Percentiles rank a stretch among this genome's conserved stretches.
Evolutionary conservation across 306 rosid genomes (phyloP).

Genomic region (Fagus sylvatica): DNA sequence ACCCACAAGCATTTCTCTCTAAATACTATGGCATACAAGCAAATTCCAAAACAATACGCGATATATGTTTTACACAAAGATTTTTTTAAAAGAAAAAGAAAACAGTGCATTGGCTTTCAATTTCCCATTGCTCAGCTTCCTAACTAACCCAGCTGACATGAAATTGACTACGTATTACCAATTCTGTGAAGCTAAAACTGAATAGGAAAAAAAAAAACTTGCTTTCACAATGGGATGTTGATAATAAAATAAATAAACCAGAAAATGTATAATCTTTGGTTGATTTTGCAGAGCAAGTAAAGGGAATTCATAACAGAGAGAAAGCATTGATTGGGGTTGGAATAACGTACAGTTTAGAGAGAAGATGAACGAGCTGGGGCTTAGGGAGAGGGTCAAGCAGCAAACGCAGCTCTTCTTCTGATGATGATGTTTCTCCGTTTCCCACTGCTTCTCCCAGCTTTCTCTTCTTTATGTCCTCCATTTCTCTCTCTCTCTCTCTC

Average conservation of each 20-base stretch:
- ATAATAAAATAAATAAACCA: not conserved
- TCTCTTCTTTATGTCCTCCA: conserved; percentile 82
- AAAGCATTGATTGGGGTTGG: no score
- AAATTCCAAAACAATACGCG: not conserved
- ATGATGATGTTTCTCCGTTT: conserved; percentile 28
- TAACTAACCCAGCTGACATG: not conserved
- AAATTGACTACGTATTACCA: not conserved
- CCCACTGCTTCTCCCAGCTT: conserved; percentile 49
- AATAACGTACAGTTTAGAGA: conserved; percentile 59
- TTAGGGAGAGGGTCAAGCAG: conserved; percentile 70
- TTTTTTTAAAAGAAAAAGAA: not conserved
- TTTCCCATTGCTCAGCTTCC: not conserved
- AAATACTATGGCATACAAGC: not conserved
- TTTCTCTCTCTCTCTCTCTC: not conserved
- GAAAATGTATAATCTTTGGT: not conserved
- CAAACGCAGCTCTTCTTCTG: conserved; percentile 53
- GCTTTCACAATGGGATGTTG: not conserved
- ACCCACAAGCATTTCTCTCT: no score
- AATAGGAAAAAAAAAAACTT: not conserved
- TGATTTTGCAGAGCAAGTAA: not conserved
- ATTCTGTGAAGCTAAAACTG: not conserved
- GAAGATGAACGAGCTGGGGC: conserved; percentile 76
- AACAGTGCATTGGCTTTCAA: not conserved
- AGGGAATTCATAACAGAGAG: not conserved
- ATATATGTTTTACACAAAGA: not conserved